Evolutionary conservation across 225 moss, liverwort and hornwort species (phyloP), one percentile per base, ranked within the genome.

Genomic region (Physcomitrellopsis africana): DNA sequence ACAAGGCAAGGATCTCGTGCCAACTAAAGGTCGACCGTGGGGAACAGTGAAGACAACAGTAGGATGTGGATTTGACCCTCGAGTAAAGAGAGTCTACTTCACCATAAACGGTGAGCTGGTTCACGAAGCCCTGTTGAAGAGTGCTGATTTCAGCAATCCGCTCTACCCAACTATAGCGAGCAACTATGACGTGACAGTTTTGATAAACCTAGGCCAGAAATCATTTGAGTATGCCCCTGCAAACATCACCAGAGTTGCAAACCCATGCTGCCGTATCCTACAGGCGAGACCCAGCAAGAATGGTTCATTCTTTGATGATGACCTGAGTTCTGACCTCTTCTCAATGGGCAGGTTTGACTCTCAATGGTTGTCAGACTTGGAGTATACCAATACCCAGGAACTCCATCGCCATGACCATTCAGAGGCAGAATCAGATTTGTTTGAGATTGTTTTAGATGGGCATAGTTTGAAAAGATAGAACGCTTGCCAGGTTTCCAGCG

Each of bases 131-230:
- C 47, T 58, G 10, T 76, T 82, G 12, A 81, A 72, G 54, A 79
- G 84, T 32, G 51, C 81, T 0, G 89, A 89, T 17, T 89, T 86
- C 26, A 63, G 82, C 53, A 79, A 85, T 59, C 89, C 89, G 0
- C 51, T 89, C 10, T 87, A 86, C 69, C 89, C 89, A 10, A 89
- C 84, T 16, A 65, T 89, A 2, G 89, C 89, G n/a, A 87, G 86
- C 80, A 89, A 89, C 87, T 87, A 87, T 64, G 89, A 89, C 12
- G 87, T 87, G 77, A 89, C 89, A 19, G 76, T 89, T 32, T 56
- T 76, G 64, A 81, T 89, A 3, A 89, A 89, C 72, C 54, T 86
- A 8, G 89, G 89, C 73, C 89, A 89, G 44, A 67, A 75, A 37
- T 57, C 68, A 7, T 89, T 89, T 13, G 82, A 87, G 71, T 89